Conservation (phyloP, 108 stramenopile species). For the Parietichytrium sp. region DNA sequence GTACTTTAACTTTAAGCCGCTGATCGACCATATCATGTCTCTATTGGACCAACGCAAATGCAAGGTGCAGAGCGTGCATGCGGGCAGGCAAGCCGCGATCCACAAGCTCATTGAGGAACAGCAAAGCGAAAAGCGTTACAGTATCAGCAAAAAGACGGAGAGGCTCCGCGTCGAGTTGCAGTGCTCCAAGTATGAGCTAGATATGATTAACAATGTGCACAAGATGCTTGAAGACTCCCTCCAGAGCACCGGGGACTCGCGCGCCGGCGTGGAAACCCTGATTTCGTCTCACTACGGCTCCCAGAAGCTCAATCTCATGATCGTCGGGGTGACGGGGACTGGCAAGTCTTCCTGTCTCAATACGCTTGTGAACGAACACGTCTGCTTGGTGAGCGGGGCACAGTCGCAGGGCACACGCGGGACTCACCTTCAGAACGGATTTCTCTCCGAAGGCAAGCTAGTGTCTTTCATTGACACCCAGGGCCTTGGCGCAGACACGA, state of each 20-base stretch:
- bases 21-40: neutral
- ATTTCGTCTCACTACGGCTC: no score
- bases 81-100: neutral
- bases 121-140: neutral
- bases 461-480: conserved; percentile 26
- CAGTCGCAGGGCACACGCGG: conserved; percentile 21
- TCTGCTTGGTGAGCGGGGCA: neutral
- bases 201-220: neutral
- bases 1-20: neutral
- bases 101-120: neutral
- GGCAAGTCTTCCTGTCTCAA: conserved; percentile 29
- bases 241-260: neutral
- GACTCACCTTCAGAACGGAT: neutral
- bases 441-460: neutral
- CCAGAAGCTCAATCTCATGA: conserved; percentile 4
- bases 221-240: neutral
- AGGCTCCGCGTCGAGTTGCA: conserved; percentile 3
- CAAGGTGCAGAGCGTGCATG: neutral
- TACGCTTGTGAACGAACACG: neutral
- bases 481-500: conserved; percentile 10
- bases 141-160: neutral
- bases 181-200: neutral
- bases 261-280: neutral
- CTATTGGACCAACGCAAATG: no score
- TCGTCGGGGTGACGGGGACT: neutral